phyloP scores from a whole-genome alignment of 345 rosid genomes.

The Iberis pinnata region DNA sequence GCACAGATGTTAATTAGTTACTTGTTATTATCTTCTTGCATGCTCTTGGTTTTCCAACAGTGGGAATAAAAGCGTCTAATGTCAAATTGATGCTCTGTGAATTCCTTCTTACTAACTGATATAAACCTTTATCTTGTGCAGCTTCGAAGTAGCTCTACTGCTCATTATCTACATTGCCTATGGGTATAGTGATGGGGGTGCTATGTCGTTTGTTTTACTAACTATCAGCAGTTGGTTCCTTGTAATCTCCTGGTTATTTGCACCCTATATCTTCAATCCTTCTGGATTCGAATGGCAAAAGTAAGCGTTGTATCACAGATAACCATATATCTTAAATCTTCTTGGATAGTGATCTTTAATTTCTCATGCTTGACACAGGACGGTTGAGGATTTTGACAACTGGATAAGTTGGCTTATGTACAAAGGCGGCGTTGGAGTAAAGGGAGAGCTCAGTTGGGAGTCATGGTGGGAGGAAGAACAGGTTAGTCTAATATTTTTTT shows the following conservation, averaged over 20 bases:
- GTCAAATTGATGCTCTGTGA: slow-evolving; percentile 11
- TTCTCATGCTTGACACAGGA: slow-evolving; percentile 42
- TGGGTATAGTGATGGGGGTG: slow-evolving; percentile 72
- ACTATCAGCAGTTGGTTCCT: slow-evolving; percentile 98
- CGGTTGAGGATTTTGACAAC: slow-evolving; percentile 97
- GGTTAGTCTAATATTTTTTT: slow-evolving; percentile 36
- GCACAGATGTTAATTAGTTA: slow-evolving; percentile 23
- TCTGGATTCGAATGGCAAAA: slow-evolving; percentile 99
- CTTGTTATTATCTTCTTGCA: slow-evolving; percentile 8
- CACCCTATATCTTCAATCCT: slow-evolving; percentile 98
- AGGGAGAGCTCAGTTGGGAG: slow-evolving; percentile 98
- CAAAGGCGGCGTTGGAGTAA: slow-evolving; percentile 98
- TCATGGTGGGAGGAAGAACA: slow-evolving; percentile 99
- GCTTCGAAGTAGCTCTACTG: slow-evolving; percentile 94
- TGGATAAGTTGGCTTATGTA: slow-evolving; percentile 97
- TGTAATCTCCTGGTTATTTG: slow-evolving; percentile 96
- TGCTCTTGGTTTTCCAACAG: slow-evolving; percentile 19
- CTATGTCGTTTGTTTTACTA: slow-evolving; percentile 61
- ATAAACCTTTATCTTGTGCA: slow-evolving; percentile 28
- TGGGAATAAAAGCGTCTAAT: slow-evolving; percentile 15
- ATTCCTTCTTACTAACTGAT: slow-evolving; percentile 4
- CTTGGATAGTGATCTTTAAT: background rate
- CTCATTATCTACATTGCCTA: slow-evolving; percentile 91
- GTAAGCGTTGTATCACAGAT: slow-evolving; percentile 40
- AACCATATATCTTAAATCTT: background rate